Evolutionary conservation across 192 early-diverging fungal genomes (phyloP).

Genomic region (Linnemannia elongata): DNA sequence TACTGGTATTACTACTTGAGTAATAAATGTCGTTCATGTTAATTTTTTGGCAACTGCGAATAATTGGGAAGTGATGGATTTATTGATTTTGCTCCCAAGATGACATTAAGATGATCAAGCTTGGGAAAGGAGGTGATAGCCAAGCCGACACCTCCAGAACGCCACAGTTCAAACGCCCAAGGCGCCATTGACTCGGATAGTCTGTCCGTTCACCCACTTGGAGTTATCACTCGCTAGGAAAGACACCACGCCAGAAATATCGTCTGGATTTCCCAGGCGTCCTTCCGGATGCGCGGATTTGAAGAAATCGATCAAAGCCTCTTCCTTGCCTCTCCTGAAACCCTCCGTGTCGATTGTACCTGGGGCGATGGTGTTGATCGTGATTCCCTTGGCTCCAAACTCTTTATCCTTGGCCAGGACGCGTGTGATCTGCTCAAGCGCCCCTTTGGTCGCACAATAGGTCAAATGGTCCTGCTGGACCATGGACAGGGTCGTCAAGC

Average conservation of each 20-base stretch:
- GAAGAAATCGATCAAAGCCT: not conserved
- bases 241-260: constrained; percentile 17
- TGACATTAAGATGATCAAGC: too few relatives aligned
- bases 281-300: constrained; percentile 13
- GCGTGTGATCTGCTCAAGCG: constrained; percentile 19
- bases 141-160: too few relatives aligned
- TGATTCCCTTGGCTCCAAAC: constrained; percentile 13
- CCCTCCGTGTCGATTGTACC: constrained; percentile 30
- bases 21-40: too few relatives aligned
- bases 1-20: too few relatives aligned
- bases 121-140: too few relatives aligned
- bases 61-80: too few relatives aligned
- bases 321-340: not conserved
- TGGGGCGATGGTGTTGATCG: constrained; percentile 33
- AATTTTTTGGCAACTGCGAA: too few relatives aligned
- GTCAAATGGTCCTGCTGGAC: constrained; percentile 13
- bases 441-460: constrained; percentile 16
- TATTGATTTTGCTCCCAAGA: too few relatives aligned
- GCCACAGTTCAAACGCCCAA: constrained; percentile 38
- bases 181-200: constrained; percentile 41
- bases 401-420: constrained; percentile 22
- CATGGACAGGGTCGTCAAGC: constrained; percentile 10
- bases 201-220: constrained; percentile 47
- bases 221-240: constrained; percentile 29
- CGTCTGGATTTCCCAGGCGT: constrained; percentile 19